Conservation (phyloP, 2,329 filamentous ascomycete genomes). For the Aaosphaeria pasadenensis region DNA sequence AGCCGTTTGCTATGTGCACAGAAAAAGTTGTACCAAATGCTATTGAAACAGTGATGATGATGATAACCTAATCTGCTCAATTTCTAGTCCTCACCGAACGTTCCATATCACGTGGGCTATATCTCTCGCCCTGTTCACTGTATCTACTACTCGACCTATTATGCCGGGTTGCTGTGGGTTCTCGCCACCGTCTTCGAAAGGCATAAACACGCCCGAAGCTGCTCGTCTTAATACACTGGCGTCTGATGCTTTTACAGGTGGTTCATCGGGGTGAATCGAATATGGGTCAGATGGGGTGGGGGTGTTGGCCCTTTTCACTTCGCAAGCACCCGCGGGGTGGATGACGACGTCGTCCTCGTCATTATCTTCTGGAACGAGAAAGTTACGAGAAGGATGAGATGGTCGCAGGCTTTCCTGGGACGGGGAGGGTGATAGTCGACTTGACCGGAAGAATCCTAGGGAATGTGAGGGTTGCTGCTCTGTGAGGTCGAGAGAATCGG, state of each 20-base stretch:
- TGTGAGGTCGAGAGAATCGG: slow-evolving; percentile 69
- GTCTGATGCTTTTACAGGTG: slow-evolving; percentile 15
- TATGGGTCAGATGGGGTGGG: slow-evolving; percentile 28
- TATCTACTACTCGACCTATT: slow-evolving; percentile 77
- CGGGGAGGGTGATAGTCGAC: slow-evolving; percentile 64
- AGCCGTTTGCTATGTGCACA: no score
- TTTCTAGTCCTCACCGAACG: slow-evolving; percentile 62
- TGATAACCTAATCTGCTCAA: no score
- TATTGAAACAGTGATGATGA: no score
- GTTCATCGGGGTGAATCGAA: background rate
- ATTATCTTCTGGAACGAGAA: slow-evolving; percentile 57
- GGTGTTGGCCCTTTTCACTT: slow-evolving; percentile 31
- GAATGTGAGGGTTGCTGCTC: slow-evolving; percentile 40
- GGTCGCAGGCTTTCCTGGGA: slow-evolving; percentile 81
- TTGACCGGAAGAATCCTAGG: slow-evolving; percentile 44
- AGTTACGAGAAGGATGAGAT: slow-evolving; percentile 63
- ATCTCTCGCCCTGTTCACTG: slow-evolving; percentile 63
- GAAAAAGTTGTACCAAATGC: no score
- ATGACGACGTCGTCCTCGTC: slow-evolving; percentile 44
- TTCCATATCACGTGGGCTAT: slow-evolving; percentile 67
- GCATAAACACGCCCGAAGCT: slow-evolving; percentile 88
- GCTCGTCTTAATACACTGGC: slow-evolving; percentile 68
- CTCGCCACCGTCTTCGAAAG: slow-evolving; percentile 71
- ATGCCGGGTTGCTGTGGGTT: slow-evolving; percentile 58
- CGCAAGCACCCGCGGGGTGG: slow-evolving; percentile 40